These are phyloP conservation scores for Sapria himalayana DNA, from an alignment of 345 rosid species.

Conservation along the genomic window DNA sequence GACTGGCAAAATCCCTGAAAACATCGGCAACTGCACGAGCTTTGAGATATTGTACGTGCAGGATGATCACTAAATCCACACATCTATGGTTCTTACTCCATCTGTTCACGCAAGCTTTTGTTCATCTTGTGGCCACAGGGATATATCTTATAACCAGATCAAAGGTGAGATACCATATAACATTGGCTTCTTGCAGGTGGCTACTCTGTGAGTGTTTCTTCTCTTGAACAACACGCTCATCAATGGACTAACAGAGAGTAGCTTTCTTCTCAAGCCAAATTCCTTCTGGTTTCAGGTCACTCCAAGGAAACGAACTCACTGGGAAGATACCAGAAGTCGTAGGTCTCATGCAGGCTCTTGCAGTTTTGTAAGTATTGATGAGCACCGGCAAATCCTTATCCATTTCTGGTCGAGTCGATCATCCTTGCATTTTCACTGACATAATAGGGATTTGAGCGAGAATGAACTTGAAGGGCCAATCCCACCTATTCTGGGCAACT, in stretches of 20 bases:
- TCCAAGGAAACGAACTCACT: conserved; percentile 60
- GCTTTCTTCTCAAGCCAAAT: too few species aligned
- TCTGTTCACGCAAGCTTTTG: too few species aligned
- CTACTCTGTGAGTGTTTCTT: conserved; percentile 54
- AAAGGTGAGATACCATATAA: conserved; percentile 85
- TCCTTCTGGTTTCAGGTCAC: conserved; percentile 46
- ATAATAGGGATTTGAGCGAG: conserved; percentile 92
- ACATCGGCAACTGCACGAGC: conserved; percentile 94
- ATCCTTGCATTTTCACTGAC: too few species aligned
- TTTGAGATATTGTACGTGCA: conserved; percentile 76
- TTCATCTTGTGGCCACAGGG: too few species aligned
- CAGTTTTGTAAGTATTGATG: conserved; percentile 53
- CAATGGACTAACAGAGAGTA: too few species aligned
- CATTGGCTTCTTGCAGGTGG: conserved; percentile 90
- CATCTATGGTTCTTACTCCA: too few species aligned
- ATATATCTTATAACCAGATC: conserved; percentile 69
- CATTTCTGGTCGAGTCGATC: too few species aligned
- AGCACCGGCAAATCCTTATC: too few species aligned
- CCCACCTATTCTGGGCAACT: conserved; percentile 79
- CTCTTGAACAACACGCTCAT: not conserved
- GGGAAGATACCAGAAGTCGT: conserved; percentile 81
- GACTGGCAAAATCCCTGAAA: conserved; percentile 58
- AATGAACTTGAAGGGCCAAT: conserved; percentile 73
- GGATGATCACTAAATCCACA: too few species aligned
- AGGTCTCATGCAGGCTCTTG: conserved; percentile 96